These are phyloP conservation scores for Sindora glabra DNA, from an alignment of 306 rosid genomes.

Conservation along the genomic window DNA sequence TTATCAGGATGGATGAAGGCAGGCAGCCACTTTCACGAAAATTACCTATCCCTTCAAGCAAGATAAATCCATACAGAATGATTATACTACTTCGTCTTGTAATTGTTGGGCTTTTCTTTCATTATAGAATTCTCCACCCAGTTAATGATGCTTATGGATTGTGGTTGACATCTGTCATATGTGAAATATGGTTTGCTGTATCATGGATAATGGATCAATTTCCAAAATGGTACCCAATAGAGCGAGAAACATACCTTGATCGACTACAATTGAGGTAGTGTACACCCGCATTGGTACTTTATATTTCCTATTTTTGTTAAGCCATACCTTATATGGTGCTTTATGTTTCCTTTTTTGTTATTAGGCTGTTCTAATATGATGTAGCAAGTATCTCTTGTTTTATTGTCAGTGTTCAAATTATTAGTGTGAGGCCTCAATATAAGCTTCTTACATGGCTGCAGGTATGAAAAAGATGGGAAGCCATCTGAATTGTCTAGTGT, in stretches of 20 bases:
- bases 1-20: conserved; percentile 57
- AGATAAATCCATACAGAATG: conserved; percentile 57
- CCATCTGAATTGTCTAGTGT: conserved; percentile 40
- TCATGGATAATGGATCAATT: conserved; percentile 70
- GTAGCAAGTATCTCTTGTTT: too few relatives aligned
- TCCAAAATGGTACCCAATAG: conserved; percentile 59
- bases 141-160: conserved; percentile 49
- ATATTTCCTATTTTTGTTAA: too few relatives aligned
- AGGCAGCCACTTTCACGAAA: conserved; percentile 68
- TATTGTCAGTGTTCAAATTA: too few relatives aligned
- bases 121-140: conserved; percentile 48
- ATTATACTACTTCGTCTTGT: conserved; percentile 51
- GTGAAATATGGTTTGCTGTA: conserved; percentile 67
- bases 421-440: too few relatives aligned
- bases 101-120: conserved; percentile 62
- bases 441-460: too few relatives aligned
- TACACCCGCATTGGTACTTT: too few relatives aligned
- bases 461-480: conserved; percentile 63
- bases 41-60: conserved; percentile 39
- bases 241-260: conserved; percentile 54
- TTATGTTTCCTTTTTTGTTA: too few relatives aligned
- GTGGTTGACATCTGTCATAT: conserved; percentile 57
- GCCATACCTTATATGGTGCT: too few relatives aligned
- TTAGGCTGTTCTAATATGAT: too few relatives aligned
- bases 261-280: conserved; percentile 56